Base-by-base conservation (phyloP, 2,329 filamentous ascomycete species). In the Apiospora saccharicola region DNA sequence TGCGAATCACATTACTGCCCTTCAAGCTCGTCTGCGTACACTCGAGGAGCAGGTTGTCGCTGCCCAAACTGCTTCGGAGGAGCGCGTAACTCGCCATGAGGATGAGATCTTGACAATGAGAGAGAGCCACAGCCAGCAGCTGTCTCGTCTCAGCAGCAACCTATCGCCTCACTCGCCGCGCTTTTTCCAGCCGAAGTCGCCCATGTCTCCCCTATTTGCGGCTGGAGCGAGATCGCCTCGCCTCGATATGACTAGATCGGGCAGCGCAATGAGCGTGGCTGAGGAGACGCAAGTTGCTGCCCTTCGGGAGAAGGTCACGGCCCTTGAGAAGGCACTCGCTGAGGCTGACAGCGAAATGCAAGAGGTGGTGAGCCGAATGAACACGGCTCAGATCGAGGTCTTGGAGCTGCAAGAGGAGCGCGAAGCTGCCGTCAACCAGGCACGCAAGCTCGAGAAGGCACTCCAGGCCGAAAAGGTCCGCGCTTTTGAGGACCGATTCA, bases 21-120 rank as follows among this genome's bases (percentile, higher is more conserved):
- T 98, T 80, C 95, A 98, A 81, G 89, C 89, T 74, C 92, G 91
- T 72, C 91, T 99, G 72, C 94, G 93, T 77, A 83, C 86, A 22
- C 90, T 98, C 69, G 96, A 98, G 80, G 95, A 98, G 74, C 90
- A 92, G 77, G 89, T 99, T 30, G 87, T 97, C 71, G 84, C 90
- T 26, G 94, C 96, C 1, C 96, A 98, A 81, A 92, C 94, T 72
- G 90, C 93, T 26, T 96, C 94, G 0, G 96, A 99, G 80, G 95
- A 96, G 68, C 91, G 92, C 51, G 90, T 98, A 72, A 85, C 90
- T 61, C 91, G 91, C 68, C 95, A 98, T 79, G 96, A 98, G 81
- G 94, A 96, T 49, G 95, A 98, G 82, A 89, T 98, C 49, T 85
- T 89, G 24, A 86, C 88, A 30, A 85, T 98, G 71, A 92, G 92